These are phyloP conservation scores for grape (Vitis vinifera) DNA, from an alignment of 164 flowering plant species.

Conservation along the genomic window DNA sequence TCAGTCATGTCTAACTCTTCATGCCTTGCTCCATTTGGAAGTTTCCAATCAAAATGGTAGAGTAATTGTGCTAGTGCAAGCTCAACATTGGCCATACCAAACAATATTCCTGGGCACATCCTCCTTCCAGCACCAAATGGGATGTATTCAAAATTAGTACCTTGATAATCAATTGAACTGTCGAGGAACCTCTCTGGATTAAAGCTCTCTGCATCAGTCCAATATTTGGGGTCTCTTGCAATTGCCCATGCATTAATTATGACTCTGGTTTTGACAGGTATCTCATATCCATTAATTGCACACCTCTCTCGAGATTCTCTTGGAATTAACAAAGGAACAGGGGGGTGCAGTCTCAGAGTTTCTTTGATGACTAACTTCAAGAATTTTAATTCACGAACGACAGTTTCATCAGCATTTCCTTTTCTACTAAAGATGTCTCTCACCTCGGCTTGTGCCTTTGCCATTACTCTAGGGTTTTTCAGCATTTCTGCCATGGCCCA, in stretches of 20 bases:
- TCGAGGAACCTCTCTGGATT: neutral
- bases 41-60: slow-evolving; percentile 10
- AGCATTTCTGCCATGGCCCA: slow-evolving; percentile 27
- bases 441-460: slow-evolving; percentile 17
- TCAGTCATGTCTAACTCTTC: slow-evolving; percentile 8
- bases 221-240: neutral
- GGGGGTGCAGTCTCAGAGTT: slow-evolving; percentile 8
- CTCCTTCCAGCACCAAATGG: slow-evolving; percentile 10
- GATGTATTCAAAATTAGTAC: neutral
- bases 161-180: neutral
- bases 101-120: slow-evolving; percentile 8
- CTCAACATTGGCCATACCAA: neutral
- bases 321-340: slow-evolving; percentile 19
- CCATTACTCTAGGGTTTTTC: neutral
- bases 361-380: neutral
- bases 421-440: slow-evolving; percentile 3
- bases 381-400: slow-evolving; percentile 3
- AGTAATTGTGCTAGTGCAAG: neutral
- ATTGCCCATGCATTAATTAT: neutral
- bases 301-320: slow-evolving; percentile 19
- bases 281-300: slow-evolving; percentile 12
- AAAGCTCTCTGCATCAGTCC: neutral
- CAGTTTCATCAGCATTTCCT: neutral
- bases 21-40: neutral
- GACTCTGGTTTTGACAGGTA: neutral